These are phyloP conservation scores for Colletotrichum destructivum DNA, from an alignment of 2,329 filamentous ascomycete species.

Conservation along the genomic window DNA sequence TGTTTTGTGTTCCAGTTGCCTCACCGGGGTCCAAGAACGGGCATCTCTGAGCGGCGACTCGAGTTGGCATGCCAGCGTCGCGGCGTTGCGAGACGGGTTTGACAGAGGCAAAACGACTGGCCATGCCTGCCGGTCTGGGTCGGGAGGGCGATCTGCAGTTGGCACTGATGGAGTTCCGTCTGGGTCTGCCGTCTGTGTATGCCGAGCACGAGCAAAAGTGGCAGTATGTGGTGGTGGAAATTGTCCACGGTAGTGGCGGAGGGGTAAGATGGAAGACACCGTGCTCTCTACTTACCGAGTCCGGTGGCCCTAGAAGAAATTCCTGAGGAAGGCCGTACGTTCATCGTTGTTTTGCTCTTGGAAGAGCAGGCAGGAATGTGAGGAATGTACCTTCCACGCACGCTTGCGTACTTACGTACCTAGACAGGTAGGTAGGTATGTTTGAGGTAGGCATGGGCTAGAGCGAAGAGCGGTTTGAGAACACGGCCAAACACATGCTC, in stretches of 20 bases:
- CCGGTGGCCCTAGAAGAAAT: too few species aligned
- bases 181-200: slow-evolving; percentile 15
- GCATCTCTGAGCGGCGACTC: slow-evolving; percentile 32
- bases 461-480: background rate
- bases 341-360: background rate
- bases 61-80: slow-evolving; percentile 35
- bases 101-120: slow-evolving; percentile 26
- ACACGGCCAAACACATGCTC: background rate
- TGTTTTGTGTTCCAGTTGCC: background rate
- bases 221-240: slow-evolving; percentile 5
- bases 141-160: slow-evolving; percentile 1
- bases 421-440: too few species aligned
- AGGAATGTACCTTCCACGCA: background rate
- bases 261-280: slow-evolving; percentile 3
- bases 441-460: background rate
- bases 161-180: slow-evolving; percentile 10
- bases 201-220: background rate
- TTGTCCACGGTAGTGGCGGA: background rate
- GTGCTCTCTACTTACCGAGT: background rate
- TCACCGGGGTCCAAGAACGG: background rate
- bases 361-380: background rate
- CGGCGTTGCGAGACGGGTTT: slow-evolving; percentile 31
- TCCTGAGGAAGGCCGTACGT: background rate
- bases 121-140: slow-evolving; percentile 7
- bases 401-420: background rate